Percentiles rank a stretch among this genome's conserved stretches.
These are phyloP conservation scores for Stachybotrys chartarum DNA, from an alignment of 2,329 filamentous ascomycete genomes.

Conservation along the genomic window DNA sequence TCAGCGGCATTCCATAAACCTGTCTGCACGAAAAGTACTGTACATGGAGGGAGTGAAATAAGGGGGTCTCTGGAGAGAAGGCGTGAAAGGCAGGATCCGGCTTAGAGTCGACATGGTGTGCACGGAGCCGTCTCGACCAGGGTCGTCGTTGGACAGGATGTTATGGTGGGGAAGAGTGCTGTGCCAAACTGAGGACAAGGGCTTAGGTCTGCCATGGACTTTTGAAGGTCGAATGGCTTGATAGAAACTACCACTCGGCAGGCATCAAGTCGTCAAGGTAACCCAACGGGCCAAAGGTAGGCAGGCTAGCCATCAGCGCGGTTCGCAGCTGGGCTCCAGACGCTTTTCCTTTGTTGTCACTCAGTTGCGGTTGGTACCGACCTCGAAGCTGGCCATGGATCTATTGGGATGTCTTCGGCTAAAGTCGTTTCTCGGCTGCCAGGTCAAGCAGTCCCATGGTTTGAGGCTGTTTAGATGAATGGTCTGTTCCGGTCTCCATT, in stretches of 20 bases:
- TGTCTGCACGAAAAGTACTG: background rate
- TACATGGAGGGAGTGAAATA: background rate
- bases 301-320: background rate
- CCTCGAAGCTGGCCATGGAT: background rate
- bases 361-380: too few relatives aligned
- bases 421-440: background rate
- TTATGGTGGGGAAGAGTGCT: background rate
- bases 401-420: background rate
- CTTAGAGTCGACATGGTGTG: background rate
- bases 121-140: background rate
- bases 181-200: background rate
- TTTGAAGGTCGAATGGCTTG: background rate
- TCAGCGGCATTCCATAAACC: background rate
- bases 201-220: background rate
- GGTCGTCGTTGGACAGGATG: background rate
- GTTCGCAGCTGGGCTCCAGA: background rate
- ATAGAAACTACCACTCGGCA: background rate
- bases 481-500: background rate
- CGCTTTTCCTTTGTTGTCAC: too few relatives aligned
- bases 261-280: background rate
- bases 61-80: background rate
- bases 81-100: background rate
- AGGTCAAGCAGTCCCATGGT: background rate
- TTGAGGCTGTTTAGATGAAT: background rate
- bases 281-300: background rate